Evolutionary conservation across 1,284 basidiomycete genomes (phyloP).

Genomic region (Sporisorium sorghi): DNA sequence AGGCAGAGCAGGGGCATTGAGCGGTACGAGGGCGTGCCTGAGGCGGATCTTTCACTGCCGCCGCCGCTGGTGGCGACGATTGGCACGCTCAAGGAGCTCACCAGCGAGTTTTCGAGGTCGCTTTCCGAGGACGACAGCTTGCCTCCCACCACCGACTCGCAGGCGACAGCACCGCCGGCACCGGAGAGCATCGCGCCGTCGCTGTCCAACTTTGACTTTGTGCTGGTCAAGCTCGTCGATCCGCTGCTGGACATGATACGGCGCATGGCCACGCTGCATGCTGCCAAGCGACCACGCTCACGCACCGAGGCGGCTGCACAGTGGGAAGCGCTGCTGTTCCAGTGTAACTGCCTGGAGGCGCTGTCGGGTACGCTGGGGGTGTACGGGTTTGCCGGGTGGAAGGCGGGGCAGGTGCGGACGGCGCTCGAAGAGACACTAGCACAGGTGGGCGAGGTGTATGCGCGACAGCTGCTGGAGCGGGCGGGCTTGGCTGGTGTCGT

Average conservation of each 20-base stretch:
- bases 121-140: conserved; percentile 26
- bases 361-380: conserved; percentile 22
- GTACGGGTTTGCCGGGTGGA: conserved; percentile 28
- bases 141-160: background rate
- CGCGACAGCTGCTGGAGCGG: conserved; percentile 20
- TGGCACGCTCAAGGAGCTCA: conserved; percentile 57
- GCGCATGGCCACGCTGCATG: conserved; percentile 30
- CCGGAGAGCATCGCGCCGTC: background rate
- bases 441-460: conserved; percentile 12
- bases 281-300: conserved; percentile 16
- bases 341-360: conserved; percentile 50
- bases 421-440: conserved; percentile 5
- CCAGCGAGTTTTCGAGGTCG: conserved; percentile 47
- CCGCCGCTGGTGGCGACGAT: conserved; percentile 43
- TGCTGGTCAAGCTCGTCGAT: conserved; percentile 51
- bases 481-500: conserved; percentile 19
- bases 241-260: conserved; percentile 45
- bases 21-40: conserved; percentile 39
- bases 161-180: background rate
- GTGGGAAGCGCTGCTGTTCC: conserved; percentile 51
- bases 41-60: conserved; percentile 39
- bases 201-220: conserved; percentile 40
- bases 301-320: conserved; percentile 17
- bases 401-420: conserved; percentile 5
- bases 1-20: conserved; percentile 47